Evolutionary conservation across 768 basidiomycete genomes (phyloP), one percentile per base, ranked within the genome.

Genomic region (Agaricus blazei): DNA sequence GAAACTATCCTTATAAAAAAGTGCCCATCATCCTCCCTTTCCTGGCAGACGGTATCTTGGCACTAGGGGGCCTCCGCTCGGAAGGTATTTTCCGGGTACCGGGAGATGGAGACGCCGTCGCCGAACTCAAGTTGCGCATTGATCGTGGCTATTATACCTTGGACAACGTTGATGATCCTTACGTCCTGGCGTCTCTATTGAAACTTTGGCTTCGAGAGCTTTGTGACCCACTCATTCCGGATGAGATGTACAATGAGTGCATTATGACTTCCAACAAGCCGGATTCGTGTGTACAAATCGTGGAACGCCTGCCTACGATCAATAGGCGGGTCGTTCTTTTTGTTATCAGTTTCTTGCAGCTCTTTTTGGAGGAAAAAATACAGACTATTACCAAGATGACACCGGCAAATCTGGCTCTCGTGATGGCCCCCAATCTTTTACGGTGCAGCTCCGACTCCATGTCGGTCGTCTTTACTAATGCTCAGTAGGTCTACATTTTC

Each of bases 31-130:
- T 98, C 62, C 83, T 98, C 6, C 92, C 93, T 12, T 97, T 96
- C 78, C 85, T 97, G 27, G 86, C 90, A 2, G 89, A 96, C 62
- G 92, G 91, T 1, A 94, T 97, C 61, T 81, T 98, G 44, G 89
- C 91, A 2, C 75, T 94, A 9, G 92, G 92, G 0, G 95, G 94
- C 3, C 80, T 84, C 44, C 85, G 86, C 65, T 72, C 85, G 29
- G 94, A 95, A 66, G 95, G 95, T 15, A 94, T 96, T 54, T 98
- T 96, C 72, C 86, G 94, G 44, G 84, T 96, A 4, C 90, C 94
- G 12, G 95, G 95, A 0, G 94, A 98, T 67, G 80, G 80, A 19
- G 95, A 98, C 68, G 80, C 85, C 4, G 90, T 98, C 42, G 88
- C 90, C 1, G 88, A 90, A 49, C 78, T 98, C 61, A 94, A 92